Evolutionary conservation across 345 rosid genomes (phyloP).

Genomic region (Cardamine occulta): DNA sequence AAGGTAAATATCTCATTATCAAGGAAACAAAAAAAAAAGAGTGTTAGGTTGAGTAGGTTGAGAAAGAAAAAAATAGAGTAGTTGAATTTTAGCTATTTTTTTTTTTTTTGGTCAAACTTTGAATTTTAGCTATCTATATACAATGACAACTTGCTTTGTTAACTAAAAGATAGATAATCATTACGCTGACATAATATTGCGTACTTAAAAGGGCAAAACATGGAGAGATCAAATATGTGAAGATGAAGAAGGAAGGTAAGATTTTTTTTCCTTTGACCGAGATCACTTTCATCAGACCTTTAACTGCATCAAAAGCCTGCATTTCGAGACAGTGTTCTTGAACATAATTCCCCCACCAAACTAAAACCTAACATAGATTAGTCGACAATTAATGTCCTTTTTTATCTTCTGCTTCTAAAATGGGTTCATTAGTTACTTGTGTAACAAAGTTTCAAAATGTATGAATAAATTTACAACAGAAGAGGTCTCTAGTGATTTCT

Average conservation of each 20-base stretch:
- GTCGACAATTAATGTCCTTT: too few relatives aligned
- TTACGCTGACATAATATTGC: slow-evolving; percentile 5
- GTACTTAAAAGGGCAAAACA: neutral
- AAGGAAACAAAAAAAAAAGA: neutral
- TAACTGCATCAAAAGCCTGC: too few relatives aligned
- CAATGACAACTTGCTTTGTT: slow-evolving; percentile 24
- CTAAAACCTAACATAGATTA: too few relatives aligned
- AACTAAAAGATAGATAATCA: slow-evolving; percentile 11
- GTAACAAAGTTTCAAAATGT: too few relatives aligned
- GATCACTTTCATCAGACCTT: too few relatives aligned
- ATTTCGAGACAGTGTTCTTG: too few relatives aligned
- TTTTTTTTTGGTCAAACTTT: too few relatives aligned
- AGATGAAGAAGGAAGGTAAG: neutral
- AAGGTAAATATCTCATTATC: slow-evolving; percentile 22
- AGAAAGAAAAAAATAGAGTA: slow-evolving; percentile 31
- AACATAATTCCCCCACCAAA: too few relatives aligned
- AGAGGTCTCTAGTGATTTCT: slow-evolving; percentile 9
- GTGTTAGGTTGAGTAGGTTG: slow-evolving; percentile 39
- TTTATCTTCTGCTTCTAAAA: too few relatives aligned
- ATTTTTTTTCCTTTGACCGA: slow-evolving; percentile 40
- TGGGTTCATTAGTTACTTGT: too few relatives aligned
- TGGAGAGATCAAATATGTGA: neutral
- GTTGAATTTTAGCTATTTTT: slow-evolving; percentile 14
- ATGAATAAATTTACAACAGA: slow-evolving; percentile 13
- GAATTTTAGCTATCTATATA: neutral